Percentiles rank a stretch among this genome's conserved stretches.
These are phyloP conservation scores for Moniliophthora roreri DNA, from an alignment of 1,284 basidiomycete species.

Conservation along the genomic window DNA sequence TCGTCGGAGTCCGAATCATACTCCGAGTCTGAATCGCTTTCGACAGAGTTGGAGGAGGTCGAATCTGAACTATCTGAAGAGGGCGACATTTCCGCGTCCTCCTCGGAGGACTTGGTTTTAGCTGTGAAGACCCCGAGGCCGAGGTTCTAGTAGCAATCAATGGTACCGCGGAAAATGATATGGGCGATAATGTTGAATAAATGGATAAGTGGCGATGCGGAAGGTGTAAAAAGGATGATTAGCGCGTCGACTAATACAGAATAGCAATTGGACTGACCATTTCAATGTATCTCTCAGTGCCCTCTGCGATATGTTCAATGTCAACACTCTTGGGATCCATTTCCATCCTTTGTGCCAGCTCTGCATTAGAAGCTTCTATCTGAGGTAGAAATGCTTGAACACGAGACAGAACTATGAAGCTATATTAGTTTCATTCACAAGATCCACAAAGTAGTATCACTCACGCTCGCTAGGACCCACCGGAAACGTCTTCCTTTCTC, in stretches of 20 bases:
- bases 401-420: constrained; percentile 51
- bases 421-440: background rate
- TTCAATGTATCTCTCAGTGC: constrained; percentile 54
- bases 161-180: background rate
- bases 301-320: constrained; percentile 56
- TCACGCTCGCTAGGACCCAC: constrained; percentile 29
- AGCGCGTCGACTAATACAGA: background rate
- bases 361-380: constrained; percentile 60
- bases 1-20: constrained; percentile 30
- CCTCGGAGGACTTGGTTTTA: constrained; percentile 31
- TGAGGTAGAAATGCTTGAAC: constrained; percentile 64
- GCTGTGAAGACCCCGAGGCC: constrained; percentile 64
- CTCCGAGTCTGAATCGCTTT: constrained; percentile 27
- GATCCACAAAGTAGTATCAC: constrained; percentile 17
- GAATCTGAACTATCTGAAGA: constrained; percentile 17
- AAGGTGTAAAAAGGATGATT: background rate
- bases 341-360: constrained; percentile 41
- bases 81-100: constrained; percentile 29
- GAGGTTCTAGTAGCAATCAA: constrained; percentile 44
- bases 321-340: constrained; percentile 56
- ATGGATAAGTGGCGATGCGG: background rate
- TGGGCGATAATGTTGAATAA: constrained; percentile 2
- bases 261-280: constrained; percentile 47
- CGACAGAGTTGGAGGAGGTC: constrained; percentile 18
- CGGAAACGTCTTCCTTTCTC: constrained; percentile 17